Evolutionary conservation across 2,329 filamentous ascomycete species (phyloP), one percentile per base, ranked within the genome.

Genomic region (Aureobasidium uvarum): DNA sequence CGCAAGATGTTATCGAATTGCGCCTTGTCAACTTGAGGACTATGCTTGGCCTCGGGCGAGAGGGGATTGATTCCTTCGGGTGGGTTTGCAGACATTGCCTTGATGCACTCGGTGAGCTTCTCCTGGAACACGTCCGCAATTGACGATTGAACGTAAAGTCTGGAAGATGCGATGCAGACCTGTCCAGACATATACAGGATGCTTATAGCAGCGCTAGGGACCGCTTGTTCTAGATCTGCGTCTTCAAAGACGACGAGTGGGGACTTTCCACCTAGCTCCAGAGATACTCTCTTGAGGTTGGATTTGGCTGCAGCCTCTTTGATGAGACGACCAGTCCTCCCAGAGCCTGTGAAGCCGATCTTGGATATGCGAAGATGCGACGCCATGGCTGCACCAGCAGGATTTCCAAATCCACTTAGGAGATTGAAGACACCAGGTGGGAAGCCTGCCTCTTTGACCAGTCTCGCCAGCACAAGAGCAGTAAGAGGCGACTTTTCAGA

Each of bases 351-450:
- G 68, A 92, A 92, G 1, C 89, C 88, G 69, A 93, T 81, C 79
- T 92, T 92, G 71, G 89, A 86, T n/a, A 92, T 82, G 36, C 83
- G 83, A 38, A 85, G 76, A 73, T 92, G 89, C 38, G 81, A 81
- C 5, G 86, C 86, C 11, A 92, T 81, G 0, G 88, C 86, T 5
- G 85, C 81, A 13, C 90, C 90, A 0, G 88, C 86, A 41, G 85
- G 85, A 31, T 81, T 82, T 55, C 89, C 87, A 20, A n/a, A 55
- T 16, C 66, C 66, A 56, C 66, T 85, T 81, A 91, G 74, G 63
- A 93, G 83, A 74, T 93, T 92, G 68, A 92, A 76, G 8, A 92
- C 89, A 41, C 90, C 90, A 0, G 89, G 84, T 3, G 90, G 90
- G 71, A 92, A 92, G 0, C 89, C 89, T 7, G 88, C 88, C 71